These are phyloP conservation scores for Tricholoma sp. DNA, from an alignment of 768 basidiomycete genomes.

Conservation along the genomic window DNA sequence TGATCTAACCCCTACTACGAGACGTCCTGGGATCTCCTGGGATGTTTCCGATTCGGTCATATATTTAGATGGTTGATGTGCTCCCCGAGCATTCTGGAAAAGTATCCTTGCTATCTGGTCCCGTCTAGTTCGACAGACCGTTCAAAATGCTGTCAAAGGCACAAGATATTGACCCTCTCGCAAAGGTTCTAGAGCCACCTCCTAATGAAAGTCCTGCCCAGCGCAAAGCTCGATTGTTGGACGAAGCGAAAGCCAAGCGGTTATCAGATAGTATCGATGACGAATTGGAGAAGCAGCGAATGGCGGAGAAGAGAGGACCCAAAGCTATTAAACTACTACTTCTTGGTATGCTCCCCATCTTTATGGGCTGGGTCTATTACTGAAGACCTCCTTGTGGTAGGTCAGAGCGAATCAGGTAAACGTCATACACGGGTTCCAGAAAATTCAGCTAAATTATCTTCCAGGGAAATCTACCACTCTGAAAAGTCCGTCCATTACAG, in stretches of 20 bases:
- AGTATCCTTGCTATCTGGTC: background rate
- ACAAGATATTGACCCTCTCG: constrained; percentile 44
- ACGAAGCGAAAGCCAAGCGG: constrained; percentile 47
- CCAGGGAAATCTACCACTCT: constrained; percentile 77
- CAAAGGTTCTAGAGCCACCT: constrained; percentile 45
- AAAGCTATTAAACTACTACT: constrained; percentile 55
- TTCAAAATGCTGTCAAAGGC: constrained; percentile 2
- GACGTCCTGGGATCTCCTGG: too few species aligned
- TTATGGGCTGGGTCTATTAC: background rate
- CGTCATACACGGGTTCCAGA: background rate
- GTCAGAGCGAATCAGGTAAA: constrained; percentile 78
- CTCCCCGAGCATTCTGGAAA: background rate
- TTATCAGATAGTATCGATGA: constrained; percentile 64
- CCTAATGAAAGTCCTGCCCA: constrained; percentile 44
- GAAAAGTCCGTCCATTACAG: constrained; percentile 51
- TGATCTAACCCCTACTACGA: too few species aligned
- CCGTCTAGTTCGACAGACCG: background rate
- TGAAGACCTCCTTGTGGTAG: constrained; percentile 17
- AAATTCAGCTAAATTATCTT: constrained; percentile 3
- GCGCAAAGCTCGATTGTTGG: constrained; percentile 36
- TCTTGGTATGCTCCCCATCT: constrained; percentile 41
- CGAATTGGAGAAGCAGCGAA: constrained; percentile 46
- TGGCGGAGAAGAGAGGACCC: constrained; percentile 40
- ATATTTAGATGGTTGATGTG: background rate
- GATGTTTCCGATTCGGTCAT: background rate